Conservation (phyloP, 1,284 basidiomycete species). For the Meira nashicola region DNA sequence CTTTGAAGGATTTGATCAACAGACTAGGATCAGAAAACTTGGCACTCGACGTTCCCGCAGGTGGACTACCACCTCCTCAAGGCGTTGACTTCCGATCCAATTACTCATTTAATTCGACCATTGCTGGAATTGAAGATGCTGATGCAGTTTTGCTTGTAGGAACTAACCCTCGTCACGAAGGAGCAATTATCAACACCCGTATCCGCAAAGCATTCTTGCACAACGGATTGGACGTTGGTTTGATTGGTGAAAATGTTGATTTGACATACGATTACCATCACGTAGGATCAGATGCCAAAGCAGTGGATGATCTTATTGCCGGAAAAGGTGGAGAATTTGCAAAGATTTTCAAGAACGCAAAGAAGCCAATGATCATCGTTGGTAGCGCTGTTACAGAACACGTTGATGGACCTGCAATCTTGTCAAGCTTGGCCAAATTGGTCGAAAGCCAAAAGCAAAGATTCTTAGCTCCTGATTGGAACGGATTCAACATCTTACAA, state of each 20-base stretch:
- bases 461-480: conserved; percentile 85
- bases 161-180: conserved; percentile 96
- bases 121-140: conserved; percentile 83
- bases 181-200: conserved; percentile 92
- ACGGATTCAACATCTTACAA: conserved; percentile 88
- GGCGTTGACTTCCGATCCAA: conserved; percentile 90
- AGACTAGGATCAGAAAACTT: conserved; percentile 93
- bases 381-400: conserved; percentile 84
- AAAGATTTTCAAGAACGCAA: conserved; percentile 80
- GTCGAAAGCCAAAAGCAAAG: conserved; percentile 61
- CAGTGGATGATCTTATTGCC: conserved; percentile 71
- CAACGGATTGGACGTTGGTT: conserved; percentile 74
- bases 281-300: conserved; percentile 73
- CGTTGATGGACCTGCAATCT: conserved; percentile 74
- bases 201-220: conserved; percentile 92
- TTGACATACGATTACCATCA: conserved; percentile 90
- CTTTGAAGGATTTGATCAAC: conserved; percentile 90
- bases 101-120: conserved; percentile 94
- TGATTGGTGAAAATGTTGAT: conserved; percentile 86
- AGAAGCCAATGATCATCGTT: conserved; percentile 89
- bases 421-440: conserved; percentile 73
- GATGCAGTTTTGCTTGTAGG: conserved; percentile 91
- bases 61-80: conserved; percentile 64
- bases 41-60: conserved; percentile 69
- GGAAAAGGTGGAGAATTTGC: conserved; percentile 68